Evolutionary conservation across 352 stramenopile genomes (phyloP).

Genomic region (Aphanomyces astaci): DNA sequence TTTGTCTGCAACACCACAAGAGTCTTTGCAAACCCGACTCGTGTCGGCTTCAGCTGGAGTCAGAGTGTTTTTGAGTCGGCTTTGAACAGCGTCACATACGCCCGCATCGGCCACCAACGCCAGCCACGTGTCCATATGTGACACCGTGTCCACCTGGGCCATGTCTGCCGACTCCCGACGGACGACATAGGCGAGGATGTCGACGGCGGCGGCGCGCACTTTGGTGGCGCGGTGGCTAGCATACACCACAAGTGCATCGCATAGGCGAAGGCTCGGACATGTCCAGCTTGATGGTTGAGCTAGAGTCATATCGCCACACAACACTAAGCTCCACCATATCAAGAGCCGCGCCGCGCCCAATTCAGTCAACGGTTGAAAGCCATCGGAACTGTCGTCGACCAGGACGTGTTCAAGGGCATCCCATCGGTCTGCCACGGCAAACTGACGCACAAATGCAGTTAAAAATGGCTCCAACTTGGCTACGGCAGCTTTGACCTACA

Average conservation of each 20-base stretch:
- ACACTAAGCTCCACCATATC: neutral
- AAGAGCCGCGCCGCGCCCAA: conserved; percentile 4
- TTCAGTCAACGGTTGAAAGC: neutral
- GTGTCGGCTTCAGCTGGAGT: no score
- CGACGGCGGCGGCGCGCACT: neutral
- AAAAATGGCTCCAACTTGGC: neutral
- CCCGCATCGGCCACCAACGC: no score
- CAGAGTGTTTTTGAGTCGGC: no score
- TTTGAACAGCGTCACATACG: no score
- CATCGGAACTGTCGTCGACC: neutral
- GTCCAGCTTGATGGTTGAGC: neutral
- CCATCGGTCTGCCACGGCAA: neutral
- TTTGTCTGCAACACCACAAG: no score
- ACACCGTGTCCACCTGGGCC: neutral
- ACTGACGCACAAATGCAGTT: neutral
- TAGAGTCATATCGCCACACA: neutral
- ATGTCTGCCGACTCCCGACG: neutral
- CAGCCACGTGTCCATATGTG: neutral
- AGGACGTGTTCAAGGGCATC: neutral
- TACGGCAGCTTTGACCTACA: neutral
- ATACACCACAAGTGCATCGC: neutral
- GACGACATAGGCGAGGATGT: neutral
- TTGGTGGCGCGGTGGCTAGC: conserved; percentile 12
- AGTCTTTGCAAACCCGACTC: no score
- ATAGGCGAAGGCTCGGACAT: neutral